Base-by-base conservation (phyloP, 345 rosid species). In the Populus nigra region DNA sequence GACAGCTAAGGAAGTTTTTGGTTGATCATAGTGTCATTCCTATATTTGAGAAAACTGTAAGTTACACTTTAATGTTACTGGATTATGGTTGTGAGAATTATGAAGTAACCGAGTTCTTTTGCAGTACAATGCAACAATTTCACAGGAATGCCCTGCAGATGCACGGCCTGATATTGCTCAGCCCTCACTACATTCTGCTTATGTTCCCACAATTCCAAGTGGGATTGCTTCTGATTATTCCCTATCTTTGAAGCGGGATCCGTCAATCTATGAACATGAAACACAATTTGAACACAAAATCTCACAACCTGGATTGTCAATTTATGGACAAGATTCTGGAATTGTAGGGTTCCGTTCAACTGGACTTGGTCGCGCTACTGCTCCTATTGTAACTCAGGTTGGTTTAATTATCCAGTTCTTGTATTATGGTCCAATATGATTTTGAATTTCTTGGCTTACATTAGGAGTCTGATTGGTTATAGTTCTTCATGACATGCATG, bases 351-450 rank as follows among this genome's bases (percentile, higher is more conserved):
- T 82, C 62, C 85, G 81, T 23, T 79, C 87, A 38, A 59, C 75
- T 17, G 85, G 77, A 43, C 79, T 82, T 59, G 76, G 73, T 35
- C 83, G 77, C 23, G 39, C 87, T 55, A 31, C 76, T 79, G 77
- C 82, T 55, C 85, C 83, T 71, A 67, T 82, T 25, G 81, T 85
- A 76, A 82, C 85, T 33, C 87, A 84, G 87, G 87, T 84, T 65
- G 66, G 87, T 82, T 72, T 55, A 31, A 13, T 36, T 22, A 22
- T 49, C 50, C 67, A 39, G 29, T 15, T n/a, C 27, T 65, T 39
- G 8, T 69, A 69, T 23, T 69, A 39, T 10, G n/a, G 43, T 31
- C 25, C 27, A 57, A 41, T 35, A 36, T 75, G 70, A 20, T 31
- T 29, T 66, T 38, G 67, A 10, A 49, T 29, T 67, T 13, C n/a